Evolutionary conservation across 2,329 filamentous ascomycete genomes (phyloP).

Genomic region (Hortaea werneckii): DNA sequence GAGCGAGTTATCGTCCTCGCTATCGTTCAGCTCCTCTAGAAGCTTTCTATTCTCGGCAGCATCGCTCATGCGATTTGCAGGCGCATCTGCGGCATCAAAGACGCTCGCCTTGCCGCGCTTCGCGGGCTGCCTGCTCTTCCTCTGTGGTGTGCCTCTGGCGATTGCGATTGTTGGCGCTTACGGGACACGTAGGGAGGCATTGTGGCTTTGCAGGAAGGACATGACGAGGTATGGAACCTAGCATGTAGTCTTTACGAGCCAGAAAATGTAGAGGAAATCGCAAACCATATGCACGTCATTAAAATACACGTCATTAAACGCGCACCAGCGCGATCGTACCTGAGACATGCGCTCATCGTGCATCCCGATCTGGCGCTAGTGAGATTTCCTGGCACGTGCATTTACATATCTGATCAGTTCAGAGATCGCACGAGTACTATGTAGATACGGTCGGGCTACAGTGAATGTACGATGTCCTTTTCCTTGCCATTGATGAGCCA

Average conservation of each 20-base stretch:
- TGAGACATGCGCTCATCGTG: background rate
- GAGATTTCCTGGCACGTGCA: background rate
- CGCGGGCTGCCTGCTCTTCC: slow-evolving; percentile 16
- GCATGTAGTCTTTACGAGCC: no score
- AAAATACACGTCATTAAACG: background rate
- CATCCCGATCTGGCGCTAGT: background rate
- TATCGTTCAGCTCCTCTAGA: slow-evolving; percentile 27
- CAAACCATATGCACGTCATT: background rate
- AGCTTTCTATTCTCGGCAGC: slow-evolving; percentile 25
- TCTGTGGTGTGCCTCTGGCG: slow-evolving; percentile 24
- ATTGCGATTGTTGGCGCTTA: slow-evolving; percentile 51
- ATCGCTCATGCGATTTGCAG: slow-evolving; percentile 14
- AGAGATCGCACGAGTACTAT: no score
- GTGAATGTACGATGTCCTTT: no score
- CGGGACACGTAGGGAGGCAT: slow-evolving; percentile 62
- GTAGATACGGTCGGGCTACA: no score
- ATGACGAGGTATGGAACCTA: background rate
- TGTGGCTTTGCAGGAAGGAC: background rate
- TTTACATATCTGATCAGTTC: no score
- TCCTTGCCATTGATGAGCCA: no score
- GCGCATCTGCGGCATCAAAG: slow-evolving; percentile 36
- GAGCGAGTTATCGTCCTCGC: slow-evolving; percentile 29
- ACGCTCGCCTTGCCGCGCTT: slow-evolving; percentile 29
- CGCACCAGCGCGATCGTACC: background rate
- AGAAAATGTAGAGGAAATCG: background rate